Evolutionary conservation across 257 asterid species (phyloP), one percentile per base, ranked within the genome.

Genomic region (Echites panduratus): DNA sequence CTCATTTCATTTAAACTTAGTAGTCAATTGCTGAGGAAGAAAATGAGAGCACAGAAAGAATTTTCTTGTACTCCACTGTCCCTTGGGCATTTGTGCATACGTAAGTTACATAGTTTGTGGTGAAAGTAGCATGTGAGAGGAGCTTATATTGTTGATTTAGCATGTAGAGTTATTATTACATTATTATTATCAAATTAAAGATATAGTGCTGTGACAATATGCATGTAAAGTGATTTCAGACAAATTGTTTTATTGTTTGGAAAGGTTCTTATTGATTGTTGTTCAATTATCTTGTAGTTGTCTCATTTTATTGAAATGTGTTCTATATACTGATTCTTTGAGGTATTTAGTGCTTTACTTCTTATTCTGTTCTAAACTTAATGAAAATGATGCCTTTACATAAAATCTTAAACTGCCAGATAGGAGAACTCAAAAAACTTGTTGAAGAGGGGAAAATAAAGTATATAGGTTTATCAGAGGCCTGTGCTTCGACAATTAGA

Each of bases 371-470:
- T 52, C 48, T 38, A 5, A 17, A 52, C n/a, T 52, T n/a, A 17
- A 6, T n/a, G 14, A 52, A 2, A 41, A 22, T 24, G 7, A 64
- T 4, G 17, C 44, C 17, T 40, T 45, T 45, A 54, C 26, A 8
- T 49, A n/a, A 54, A 54, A 54, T 7, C 7, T 54, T 13, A 2
- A n/a, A n/a, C 9, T 54, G 4, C 35, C 62, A 77, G 80, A 56
- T 77, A 26, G 77, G 64, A 41, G 80, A 77, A 54, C 76, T 77
- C 19, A 71, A 77, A 64, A 77, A 77, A 35, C 65, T 77, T 49
- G 80, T 77, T 27, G 77, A 77, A 66, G 81, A 72, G 68, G 80
- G 80, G 2, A 77, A 77, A 32, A 65, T 77, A 71, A 77, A 70
- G 49, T 77, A 77, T 13, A 54, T 77, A 17, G 76, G 80, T 71